Evolutionary conservation across 208 protist genomes (phyloP).

Genomic region (Angomonas deanei): DNA sequence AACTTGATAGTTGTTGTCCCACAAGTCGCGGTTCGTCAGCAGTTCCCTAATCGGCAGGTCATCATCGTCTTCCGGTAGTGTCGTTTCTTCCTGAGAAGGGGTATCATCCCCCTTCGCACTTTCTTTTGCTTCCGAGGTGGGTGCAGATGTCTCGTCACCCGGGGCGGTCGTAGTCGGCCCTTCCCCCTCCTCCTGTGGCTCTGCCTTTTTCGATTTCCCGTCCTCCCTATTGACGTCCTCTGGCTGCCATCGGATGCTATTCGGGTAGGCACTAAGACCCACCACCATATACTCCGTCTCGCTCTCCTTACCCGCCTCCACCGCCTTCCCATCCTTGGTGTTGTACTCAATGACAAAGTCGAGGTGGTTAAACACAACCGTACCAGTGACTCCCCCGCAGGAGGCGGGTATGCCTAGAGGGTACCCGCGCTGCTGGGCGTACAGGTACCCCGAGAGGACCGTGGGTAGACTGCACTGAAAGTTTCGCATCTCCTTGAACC

Average conservation of each 20-base stretch:
- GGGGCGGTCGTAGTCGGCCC: too few relatives aligned
- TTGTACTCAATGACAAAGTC: slow-evolving; percentile 77
- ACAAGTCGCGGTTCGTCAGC: too few relatives aligned
- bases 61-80: too few relatives aligned
- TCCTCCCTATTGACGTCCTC: too few relatives aligned
- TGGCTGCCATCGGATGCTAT: slow-evolving; percentile 42
- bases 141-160: too few relatives aligned
- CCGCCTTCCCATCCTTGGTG: slow-evolving; percentile 10
- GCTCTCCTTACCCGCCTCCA: not conserved
- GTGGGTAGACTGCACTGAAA: slow-evolving; percentile 11
- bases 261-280: slow-evolving; percentile 45
- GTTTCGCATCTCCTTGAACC: not conserved
- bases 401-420: slow-evolving; percentile 45
- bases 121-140: too few relatives aligned
- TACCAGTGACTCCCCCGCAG: slow-evolving; percentile 2
- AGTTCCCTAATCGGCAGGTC: slow-evolving; percentile 17
- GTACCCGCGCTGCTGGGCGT: slow-evolving; percentile 58
- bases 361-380: slow-evolving; percentile 78
- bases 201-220: too few relatives aligned
- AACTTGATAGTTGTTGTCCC: slow-evolving; percentile 12
- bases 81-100: too few relatives aligned
- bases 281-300: slow-evolving; percentile 63
- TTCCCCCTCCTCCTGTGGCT: not conserved
- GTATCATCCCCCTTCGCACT: too few relatives aligned
- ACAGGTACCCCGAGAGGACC: slow-evolving; percentile 8